phyloP scores from a whole-genome alignment of 2,329 filamentous ascomycete species.

The Clonostachys byssicola region DNA sequence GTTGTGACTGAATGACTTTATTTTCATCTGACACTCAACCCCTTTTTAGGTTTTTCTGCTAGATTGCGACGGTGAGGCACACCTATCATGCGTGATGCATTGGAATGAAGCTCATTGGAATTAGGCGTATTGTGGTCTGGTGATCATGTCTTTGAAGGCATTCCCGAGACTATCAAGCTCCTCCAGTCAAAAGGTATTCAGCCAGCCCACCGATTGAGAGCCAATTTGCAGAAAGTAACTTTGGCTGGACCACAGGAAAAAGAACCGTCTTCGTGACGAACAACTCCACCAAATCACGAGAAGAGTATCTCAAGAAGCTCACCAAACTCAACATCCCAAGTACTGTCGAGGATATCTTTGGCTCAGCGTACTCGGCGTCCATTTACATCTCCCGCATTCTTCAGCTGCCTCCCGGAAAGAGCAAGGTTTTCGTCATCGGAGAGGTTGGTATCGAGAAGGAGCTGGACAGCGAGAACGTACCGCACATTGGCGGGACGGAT shows the following conservation, averaged over 20 bases:
- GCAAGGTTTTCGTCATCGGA: constrained; percentile 92
- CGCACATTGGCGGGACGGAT: constrained; percentile 85
- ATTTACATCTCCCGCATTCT: constrained; percentile 96
- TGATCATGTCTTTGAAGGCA: constrained; percentile 80
- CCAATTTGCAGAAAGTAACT: not conserved
- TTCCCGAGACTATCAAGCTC: constrained; percentile 80
- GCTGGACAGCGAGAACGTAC: constrained; percentile 72
- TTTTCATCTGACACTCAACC: not conserved
- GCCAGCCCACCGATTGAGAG: not conserved
- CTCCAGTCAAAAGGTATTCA: constrained; percentile 71
- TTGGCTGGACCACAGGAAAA: constrained; percentile 63
- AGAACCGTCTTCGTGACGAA: constrained; percentile 95
- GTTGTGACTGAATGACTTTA: constrained; percentile 62
- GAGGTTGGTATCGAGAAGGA: constrained; percentile 91
- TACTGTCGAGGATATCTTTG: constrained; percentile 86
- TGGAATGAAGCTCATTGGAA: constrained; percentile 7
- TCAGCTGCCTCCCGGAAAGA: constrained; percentile 69
- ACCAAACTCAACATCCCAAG: constrained; percentile 75
- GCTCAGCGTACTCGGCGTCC: constrained; percentile 89
- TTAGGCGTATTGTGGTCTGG: constrained; percentile 94
- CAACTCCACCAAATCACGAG: constrained; percentile 94
- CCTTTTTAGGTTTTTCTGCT: constrained; percentile 75
- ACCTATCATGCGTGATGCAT: not conserved
- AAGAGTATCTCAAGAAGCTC: constrained; percentile 91
- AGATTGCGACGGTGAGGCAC: constrained; percentile 85